Conservation (phyloP, 73 alveolate species). For the Blepharisma japonicum region DNA sequence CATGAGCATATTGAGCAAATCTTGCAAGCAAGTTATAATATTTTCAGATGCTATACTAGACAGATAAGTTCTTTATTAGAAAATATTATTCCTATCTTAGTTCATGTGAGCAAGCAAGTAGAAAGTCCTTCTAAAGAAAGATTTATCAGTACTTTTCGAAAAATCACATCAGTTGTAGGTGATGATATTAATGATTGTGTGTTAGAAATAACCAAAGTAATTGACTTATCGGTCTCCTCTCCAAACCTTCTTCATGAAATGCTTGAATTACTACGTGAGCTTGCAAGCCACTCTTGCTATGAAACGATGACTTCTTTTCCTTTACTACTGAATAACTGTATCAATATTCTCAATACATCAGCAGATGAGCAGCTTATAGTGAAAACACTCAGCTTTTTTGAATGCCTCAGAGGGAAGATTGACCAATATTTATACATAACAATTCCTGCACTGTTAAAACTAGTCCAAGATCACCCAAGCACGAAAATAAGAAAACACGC, state of each 20-base stretch:
- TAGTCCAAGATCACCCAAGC: slow-evolving; percentile 35
- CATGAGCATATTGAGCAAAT: slow-evolving; percentile 18
- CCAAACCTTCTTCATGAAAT: slow-evolving; percentile 10
- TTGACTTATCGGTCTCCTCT: slow-evolving; percentile 34
- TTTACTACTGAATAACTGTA: slow-evolving; percentile 11
- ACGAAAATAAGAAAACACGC: slow-evolving; percentile 35
- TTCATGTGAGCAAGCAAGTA: slow-evolving; percentile 16
- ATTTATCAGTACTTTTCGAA: slow-evolving; percentile 32
- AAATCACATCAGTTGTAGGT: slow-evolving; percentile 40
- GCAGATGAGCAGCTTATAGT: slow-evolving; percentile 20
- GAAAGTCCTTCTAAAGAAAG: slow-evolving; percentile 35
- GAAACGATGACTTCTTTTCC: slow-evolving; percentile 29
- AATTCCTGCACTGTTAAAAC: slow-evolving; percentile 52
- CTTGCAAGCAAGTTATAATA: slow-evolving; percentile 34
- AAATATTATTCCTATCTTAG: slow-evolving; percentile 17
- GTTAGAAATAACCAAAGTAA: slow-evolving; percentile 30
- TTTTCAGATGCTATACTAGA: slow-evolving; percentile 31
- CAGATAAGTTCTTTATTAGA: slow-evolving; percentile 21
- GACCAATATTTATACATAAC: slow-evolving; percentile 61
- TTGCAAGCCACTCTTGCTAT: slow-evolving; percentile 25
- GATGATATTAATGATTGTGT: slow-evolving; percentile 28
- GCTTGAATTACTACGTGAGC: slow-evolving; percentile 12
- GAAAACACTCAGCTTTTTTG: slow-evolving; percentile 38
- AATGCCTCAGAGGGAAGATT: slow-evolving; percentile 39
- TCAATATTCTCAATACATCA: slow-evolving; percentile 23